Conservation (phyloP, 2,329 filamentous ascomycete species). For the Thielaviopsis euricoi region DNA sequence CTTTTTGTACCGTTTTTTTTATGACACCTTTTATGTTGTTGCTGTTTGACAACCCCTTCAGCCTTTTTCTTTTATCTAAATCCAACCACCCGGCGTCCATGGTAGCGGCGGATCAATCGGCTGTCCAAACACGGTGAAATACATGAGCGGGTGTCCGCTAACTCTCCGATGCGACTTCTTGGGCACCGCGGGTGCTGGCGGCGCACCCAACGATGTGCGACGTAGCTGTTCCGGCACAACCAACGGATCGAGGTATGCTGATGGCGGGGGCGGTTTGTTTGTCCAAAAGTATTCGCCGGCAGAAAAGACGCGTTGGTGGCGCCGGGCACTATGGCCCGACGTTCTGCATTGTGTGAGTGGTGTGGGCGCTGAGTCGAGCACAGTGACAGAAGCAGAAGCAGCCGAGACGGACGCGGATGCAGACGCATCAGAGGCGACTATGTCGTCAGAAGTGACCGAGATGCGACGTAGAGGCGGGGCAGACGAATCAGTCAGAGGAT, state of each 20-base stretch:
- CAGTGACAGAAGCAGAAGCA: too few relatives aligned
- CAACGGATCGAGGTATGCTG: constrained; percentile 3
- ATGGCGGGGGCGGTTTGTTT: not conserved
- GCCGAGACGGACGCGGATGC: too few relatives aligned
- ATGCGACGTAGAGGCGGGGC: not conserved
- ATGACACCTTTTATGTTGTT: not conserved
- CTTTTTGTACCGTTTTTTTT: not conserved
- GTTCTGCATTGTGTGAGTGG: not conserved
- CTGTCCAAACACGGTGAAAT: constrained; percentile 7
- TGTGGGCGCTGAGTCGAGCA: too few relatives aligned
- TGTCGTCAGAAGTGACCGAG: not conserved
- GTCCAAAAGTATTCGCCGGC: not conserved
- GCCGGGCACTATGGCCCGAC: too few relatives aligned
- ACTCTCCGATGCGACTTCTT: constrained; percentile 1
- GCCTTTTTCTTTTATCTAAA: not conserved
- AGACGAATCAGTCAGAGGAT: not conserved
- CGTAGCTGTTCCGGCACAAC: not conserved
- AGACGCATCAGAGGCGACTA: too few relatives aligned
- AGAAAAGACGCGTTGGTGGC: not conserved
- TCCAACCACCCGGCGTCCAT: constrained; percentile 10
- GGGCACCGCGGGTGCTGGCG: constrained; percentile 1
- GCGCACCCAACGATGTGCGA: not conserved
- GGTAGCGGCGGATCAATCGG: constrained; percentile 2
- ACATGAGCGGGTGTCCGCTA: constrained; percentile 4
- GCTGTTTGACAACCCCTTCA: not conserved